Evolutionary conservation across 2,329 filamentous ascomycete genomes (phyloP), one percentile per base, ranked within the genome.

Genomic region (Penicillium griseofulvum): DNA sequence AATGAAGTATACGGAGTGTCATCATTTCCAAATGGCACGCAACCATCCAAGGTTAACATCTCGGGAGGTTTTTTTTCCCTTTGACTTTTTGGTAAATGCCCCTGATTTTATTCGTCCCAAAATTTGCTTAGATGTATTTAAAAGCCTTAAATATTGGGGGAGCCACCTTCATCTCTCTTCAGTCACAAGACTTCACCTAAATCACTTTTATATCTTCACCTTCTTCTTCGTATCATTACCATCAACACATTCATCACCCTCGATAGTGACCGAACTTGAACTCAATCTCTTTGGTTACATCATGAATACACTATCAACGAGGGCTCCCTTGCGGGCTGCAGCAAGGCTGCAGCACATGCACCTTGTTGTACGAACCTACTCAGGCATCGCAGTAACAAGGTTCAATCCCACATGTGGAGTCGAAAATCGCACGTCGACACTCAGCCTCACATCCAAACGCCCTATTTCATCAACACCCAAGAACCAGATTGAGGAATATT

Each of bases 401-500:
- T 54, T 56, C 17, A 57, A 57, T 24, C 58, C 59, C 28, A 49
- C 58, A 24, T 60, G 63, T 49, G 31, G 62, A 19, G 41, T 57
- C 37, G 63, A 49, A 33, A 63, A 47, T 33, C 58, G 16, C 28
- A 26, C 28, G 14, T 26, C 37, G 5, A 5, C 37, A 29, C 14
- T 42, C 22, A 37, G 22, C 44, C 44, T 53, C 29, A 49, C 37
- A 33, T 53, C 52, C 14, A 68, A 66, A 37, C 65, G 74, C 53
- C 65, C 65, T 44, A 77, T 78, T 55, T 75, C 74, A 8, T 71
- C 70, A 19, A 73, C 74, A 4, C 67, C 68, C 4, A 63, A 64
- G n/a, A 55, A 65, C 31, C 68, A 71, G 26, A 67, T 76, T 47
- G 72, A 74, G 39, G 75, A 78, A 51, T 84, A 86, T 73, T 88